Percentiles rank a stretch among this genome's conserved stretches.
phyloP scores from a whole-genome alignment of 164 flowering plant species.

The Aristolochia fimbriata region DNA sequence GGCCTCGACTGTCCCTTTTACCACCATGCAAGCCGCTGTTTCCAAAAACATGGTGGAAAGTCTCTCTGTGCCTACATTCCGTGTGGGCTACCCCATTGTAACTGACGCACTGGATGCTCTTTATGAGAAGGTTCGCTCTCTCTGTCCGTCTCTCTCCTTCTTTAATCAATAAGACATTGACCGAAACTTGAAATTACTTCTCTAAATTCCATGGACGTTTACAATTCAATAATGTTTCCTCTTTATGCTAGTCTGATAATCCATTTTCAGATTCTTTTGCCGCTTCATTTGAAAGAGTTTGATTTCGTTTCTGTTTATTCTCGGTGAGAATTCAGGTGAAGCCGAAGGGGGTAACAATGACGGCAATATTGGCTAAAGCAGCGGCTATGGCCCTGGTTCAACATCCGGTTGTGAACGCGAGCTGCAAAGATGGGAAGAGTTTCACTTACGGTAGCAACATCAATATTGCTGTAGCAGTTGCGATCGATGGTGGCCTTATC shows the following conservation, averaged over 20 bases:
- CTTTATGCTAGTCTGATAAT: neutral
- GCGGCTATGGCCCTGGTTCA: conserved; percentile 86
- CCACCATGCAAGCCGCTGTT: conserved; percentile 85
- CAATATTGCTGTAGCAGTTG: conserved; percentile 88
- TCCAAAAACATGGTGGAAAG: conserved; percentile 89
- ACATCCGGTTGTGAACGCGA: conserved; percentile 80
- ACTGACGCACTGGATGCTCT: conserved; percentile 82
- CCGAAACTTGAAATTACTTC: neutral
- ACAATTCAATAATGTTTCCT: neutral
- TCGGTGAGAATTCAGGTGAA: conserved; percentile 45
- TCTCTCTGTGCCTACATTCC: conserved; percentile 72
- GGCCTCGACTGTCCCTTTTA: conserved; percentile 56
- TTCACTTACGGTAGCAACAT: conserved; percentile 64
- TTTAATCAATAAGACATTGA: neutral
- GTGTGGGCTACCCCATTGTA: conserved; percentile 77
- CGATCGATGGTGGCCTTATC: conserved; percentile 84
- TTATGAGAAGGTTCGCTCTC: conserved; percentile 47
- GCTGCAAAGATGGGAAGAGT: conserved; percentile 86
- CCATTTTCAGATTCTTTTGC: neutral
- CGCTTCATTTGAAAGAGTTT: neutral
- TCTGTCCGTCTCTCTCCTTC: neutral
- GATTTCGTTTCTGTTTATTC: neutral
- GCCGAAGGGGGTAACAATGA: conserved; percentile 91
- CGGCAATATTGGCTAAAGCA: conserved; percentile 80
- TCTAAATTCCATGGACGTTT: neutral